These are phyloP conservation scores for Chlamydomonas asymmetrica DNA, from an alignment of 139 green algal genomes.

Conservation along the genomic window DNA sequence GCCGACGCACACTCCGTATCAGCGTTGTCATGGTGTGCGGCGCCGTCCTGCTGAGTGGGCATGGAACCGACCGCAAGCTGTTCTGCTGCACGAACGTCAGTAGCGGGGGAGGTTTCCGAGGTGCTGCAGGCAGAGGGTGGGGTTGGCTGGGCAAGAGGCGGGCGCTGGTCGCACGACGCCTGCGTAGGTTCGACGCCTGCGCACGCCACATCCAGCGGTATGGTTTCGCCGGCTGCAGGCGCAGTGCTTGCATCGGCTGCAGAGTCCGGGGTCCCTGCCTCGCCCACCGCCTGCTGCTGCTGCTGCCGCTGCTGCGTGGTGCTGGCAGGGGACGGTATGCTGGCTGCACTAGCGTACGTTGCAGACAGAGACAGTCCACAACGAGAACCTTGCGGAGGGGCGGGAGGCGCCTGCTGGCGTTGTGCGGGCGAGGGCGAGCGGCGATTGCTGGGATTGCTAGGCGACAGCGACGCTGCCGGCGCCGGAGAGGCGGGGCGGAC, in stretches of 20 bases:
- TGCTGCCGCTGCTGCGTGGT: neutral
- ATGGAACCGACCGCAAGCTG: no score
- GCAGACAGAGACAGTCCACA: no score
- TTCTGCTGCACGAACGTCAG: neutral
- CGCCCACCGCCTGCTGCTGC: neutral
- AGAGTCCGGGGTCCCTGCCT: neutral
- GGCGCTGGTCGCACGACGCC: neutral
- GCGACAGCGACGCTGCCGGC: neutral
- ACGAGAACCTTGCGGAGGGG: neutral
- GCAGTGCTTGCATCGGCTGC: neutral
- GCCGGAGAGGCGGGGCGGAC: neutral
- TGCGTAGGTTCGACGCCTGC: neutral
- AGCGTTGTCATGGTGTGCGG: no score
- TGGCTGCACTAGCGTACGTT: neutral
- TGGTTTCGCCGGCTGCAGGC: neutral
- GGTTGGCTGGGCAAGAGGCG: neutral
- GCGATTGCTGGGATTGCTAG: no score
- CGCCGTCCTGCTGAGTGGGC: no score
- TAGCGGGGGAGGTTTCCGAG: neutral
- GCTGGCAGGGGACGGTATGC: slow-evolving; percentile 8
- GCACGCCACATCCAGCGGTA: neutral
- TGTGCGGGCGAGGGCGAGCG: neutral
- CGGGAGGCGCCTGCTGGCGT: no score
- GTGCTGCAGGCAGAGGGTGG: neutral
- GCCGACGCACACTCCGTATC: no score